Evolutionary conservation across 2,329 filamentous ascomycete genomes (phyloP), one percentile per base, ranked within the genome.

Genomic region (Lizonia empirigonia): DNA sequence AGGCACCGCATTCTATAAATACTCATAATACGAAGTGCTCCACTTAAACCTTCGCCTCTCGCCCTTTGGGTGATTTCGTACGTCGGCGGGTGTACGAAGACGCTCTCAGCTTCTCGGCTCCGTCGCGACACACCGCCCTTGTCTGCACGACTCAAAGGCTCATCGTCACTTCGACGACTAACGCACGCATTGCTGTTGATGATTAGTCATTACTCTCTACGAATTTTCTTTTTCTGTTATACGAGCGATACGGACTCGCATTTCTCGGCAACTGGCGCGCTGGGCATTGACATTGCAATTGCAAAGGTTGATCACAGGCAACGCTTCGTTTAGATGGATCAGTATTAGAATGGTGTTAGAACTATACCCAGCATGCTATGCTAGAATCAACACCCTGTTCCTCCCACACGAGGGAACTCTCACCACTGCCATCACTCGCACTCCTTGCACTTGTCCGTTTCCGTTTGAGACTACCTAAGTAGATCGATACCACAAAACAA

Each of bases 1-100:
- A 72, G 69, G 39, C 53, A 65, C 35, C 66, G 63, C 40, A 68
- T 72, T 44, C 58, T 73, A 40, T 64, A 45, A 60, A 42, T 30
- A 45, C 27, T 5, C 34, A 22, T 29, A 22, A 36, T 22, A 39
- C 23, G 35, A 36, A 35, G 15, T 39, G 44, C 38, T 44, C 33
- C 10, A 20, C 29, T 27, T 20, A 30, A 20, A 23, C 27, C 42
- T 13, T 47, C 42, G 27, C 32, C 16, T 19, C 24, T 38, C 22
- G n/a, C 29, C 37, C 39, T 30, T 26, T 20, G 27, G 16, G 33
- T 23, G 24, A 32, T 37, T 23, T 15, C 12, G 36, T 15, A 27
- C 42, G 37, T 34, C 42, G 33, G 27, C 18, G 26, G 30, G 32
- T 34, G 49, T 33, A 46, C 37, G 36, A 36, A 26, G 42, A n/a